A percentile compares a stretch with the other conserved stretches of the same genome.
Conservation (phyloP, 1,284 basidiomycete genomes). For the Cutaneotrichosporon mucoides region DNA sequence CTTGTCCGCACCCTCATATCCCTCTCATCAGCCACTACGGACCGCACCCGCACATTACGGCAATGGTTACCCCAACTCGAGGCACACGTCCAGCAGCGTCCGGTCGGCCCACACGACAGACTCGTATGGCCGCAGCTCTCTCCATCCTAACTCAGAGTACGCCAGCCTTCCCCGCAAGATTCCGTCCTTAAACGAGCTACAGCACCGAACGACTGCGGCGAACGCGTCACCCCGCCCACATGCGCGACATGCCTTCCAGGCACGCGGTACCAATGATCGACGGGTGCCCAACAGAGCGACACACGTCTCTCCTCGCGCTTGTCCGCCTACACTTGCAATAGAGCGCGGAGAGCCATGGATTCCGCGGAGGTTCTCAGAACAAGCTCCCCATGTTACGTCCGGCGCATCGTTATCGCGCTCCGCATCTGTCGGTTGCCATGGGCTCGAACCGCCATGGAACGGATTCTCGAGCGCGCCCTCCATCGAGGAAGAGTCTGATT, state of each 20-base stretch:
- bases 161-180: neutral
- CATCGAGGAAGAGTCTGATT: constrained; percentile 4
- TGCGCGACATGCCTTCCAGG: neutral
- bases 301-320: neutral
- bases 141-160: neutral
- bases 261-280: neutral
- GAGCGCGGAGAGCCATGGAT: neutral
- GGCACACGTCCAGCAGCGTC: neutral
- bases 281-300: too few species aligned
- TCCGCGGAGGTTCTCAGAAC: neutral
- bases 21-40: neutral
- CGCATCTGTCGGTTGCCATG: neutral
- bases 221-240: neutral
- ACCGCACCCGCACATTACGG: neutral
- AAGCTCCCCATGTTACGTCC: neutral
- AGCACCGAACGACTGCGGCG: too few species aligned
- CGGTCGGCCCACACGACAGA: neutral
- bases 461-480: neutral
- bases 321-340: neutral
- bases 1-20: neutral
- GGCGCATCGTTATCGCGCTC: neutral
- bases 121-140: neutral
- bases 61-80: neutral
- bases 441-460: neutral
- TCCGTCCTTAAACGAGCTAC: neutral